Conservation (phyloP, 768 basidiomycete species). For the Dacryopinax primogenitus region DNA sequence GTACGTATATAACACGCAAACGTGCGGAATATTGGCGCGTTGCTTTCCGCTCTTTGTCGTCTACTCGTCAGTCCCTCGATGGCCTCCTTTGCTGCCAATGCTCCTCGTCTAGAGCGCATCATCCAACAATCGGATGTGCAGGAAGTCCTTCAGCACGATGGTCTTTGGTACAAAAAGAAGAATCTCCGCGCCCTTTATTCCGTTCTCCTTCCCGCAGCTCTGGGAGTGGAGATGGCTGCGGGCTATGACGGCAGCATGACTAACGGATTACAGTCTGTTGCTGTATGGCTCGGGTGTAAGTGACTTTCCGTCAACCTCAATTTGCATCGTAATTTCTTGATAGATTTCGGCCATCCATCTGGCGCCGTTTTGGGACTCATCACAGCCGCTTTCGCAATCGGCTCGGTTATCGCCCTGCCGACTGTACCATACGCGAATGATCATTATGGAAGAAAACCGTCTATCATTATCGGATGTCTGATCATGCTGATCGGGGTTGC, state of each 20-base stretch:
- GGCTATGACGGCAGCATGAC: slow-evolving; percentile 28
- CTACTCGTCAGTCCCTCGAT: no score
- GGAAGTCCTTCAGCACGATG: slow-evolving; percentile 35
- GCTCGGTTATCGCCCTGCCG: slow-evolving; percentile 43
- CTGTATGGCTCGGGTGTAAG: background rate
- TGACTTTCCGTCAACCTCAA: background rate
- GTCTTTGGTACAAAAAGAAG: slow-evolving; percentile 47
- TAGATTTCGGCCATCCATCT: slow-evolving; percentile 43
- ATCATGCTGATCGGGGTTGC: slow-evolving; percentile 13
- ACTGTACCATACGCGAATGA: slow-evolving; percentile 42
- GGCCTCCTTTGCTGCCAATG: background rate
- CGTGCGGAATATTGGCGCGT: background rate
- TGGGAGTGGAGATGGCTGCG: slow-evolving; percentile 51
- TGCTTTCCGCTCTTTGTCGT: no score
- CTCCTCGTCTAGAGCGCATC: background rate
- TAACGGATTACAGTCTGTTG: background rate
- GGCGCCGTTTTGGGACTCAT: slow-evolving; percentile 43
- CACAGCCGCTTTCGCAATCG: slow-evolving; percentile 48
- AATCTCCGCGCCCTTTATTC: slow-evolving; percentile 46
- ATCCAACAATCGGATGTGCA: background rate
- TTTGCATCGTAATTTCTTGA: background rate
- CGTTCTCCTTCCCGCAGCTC: slow-evolving; percentile 45
- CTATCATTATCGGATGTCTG: slow-evolving; percentile 40
- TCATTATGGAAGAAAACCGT: slow-evolving; percentile 37
- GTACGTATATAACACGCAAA: background rate